Conservation (phyloP, 2,329 filamentous ascomycete genomes). For the Blastomyces parvus region DNA sequence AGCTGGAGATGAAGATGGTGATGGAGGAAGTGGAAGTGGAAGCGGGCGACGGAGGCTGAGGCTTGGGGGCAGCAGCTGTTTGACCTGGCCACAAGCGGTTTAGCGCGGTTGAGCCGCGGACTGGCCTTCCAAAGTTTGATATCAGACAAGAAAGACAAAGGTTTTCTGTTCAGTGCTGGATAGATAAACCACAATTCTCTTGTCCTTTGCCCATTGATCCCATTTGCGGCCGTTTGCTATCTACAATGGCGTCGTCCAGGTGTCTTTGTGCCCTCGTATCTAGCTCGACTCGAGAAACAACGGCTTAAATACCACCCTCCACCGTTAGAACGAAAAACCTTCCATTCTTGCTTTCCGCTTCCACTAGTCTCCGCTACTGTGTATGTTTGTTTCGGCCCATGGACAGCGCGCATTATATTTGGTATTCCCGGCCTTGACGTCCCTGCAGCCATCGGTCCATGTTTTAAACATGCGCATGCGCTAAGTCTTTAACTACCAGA, state of each 20-base stretch:
- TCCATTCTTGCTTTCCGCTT: no score
- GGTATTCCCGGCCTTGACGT: background rate
- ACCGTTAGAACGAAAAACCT: no score
- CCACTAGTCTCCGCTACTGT: no score
- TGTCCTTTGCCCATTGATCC: background rate
- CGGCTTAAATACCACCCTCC: no score
- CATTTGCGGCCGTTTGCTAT: background rate
- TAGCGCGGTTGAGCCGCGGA: background rate
- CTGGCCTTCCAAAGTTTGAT: background rate
- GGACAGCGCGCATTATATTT: background rate
- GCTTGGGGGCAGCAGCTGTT: background rate
- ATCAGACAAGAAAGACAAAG: background rate
- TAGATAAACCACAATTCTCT: background rate
- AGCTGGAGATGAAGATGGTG: slow-evolving; percentile 6
- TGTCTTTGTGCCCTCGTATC: background rate
- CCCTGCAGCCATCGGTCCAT: background rate
- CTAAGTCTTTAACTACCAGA: background rate
- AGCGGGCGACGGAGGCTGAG: background rate
- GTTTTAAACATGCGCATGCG: background rate
- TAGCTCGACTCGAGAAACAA: no score
- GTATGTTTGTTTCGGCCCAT: background rate
- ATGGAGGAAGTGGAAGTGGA: slow-evolving; percentile 10
- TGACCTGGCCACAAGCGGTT: background rate
- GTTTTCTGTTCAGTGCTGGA: no score
- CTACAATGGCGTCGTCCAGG: background rate